Evolutionary conservation across 2,329 filamentous ascomycete species (phyloP), one percentile per base, ranked within the genome.

Genomic region (Fusarium secorum): DNA sequence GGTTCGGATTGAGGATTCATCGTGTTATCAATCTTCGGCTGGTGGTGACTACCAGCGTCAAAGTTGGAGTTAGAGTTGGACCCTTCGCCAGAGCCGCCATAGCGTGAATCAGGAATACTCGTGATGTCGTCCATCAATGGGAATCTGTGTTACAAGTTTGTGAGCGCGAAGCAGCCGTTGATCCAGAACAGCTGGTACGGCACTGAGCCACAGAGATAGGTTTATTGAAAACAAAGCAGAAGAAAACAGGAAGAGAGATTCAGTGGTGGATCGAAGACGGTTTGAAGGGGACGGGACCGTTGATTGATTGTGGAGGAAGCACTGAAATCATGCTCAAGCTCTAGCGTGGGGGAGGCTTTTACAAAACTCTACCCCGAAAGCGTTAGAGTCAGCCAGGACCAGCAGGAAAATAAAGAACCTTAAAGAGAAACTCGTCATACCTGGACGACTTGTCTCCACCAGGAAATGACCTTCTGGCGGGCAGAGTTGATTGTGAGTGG

Each of bases 111-210:
- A 53, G 74, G 56, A 39, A 66, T 67, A 59, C 72, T 55, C 36
- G 76, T 77, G 53, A 76, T 77, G 70, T 75, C 76, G 72, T 78
- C 77, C 78, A 79, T 79, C 61, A 70, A 71, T 49, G 60, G 64
- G 62, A 24, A 11, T 39, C 33, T 52, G 45, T 51, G 60, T 35
- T 41, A 38, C 24, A 36, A 28, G 30, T 33, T 42, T 22, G 42
- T 14, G 51, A 52, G 35, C 28, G 28, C 24, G 42, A 53, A 58
- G 42, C 58, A 52, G 39, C 63, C 58, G 54, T 33, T 9, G 46
- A n/a, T 55, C 48, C 46, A 66, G 53, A 38, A 30, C n/a, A 36
- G 22, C 32, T 46, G 44, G 48, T 54, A 59, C 52, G 52, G 56
- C 53, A 32, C 45, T 17, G 32, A 60, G 44, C 59, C 60, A 56